A percentile compares a stretch with the other conserved stretches of the same genome.
These are phyloP conservation scores for Uncinocarpus reesii DNA, from an alignment of 2,329 filamentous ascomycete species.

Conservation along the genomic window DNA sequence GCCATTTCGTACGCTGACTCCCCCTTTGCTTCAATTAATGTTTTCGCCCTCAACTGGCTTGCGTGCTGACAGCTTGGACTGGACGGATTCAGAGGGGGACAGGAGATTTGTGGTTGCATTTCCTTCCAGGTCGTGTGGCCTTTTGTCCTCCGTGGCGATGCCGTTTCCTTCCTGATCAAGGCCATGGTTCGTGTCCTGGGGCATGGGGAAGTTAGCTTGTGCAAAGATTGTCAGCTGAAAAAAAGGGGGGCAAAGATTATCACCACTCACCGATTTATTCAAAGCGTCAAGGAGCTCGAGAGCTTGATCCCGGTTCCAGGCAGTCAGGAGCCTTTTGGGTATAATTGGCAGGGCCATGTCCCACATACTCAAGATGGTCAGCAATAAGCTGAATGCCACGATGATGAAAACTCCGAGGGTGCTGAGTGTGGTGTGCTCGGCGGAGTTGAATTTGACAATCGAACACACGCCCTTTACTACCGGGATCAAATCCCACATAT, in stretches of 20 bases:
- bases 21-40: too few species aligned
- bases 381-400: background rate
- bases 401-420: constrained; percentile 4
- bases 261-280: background rate
- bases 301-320: constrained; percentile 1
- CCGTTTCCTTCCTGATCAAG: background rate
- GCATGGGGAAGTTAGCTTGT: background rate
- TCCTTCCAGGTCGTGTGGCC: constrained; percentile 1
- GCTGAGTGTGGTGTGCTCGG: constrained; percentile 5
- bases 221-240: background rate
- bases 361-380: constrained; percentile 4
- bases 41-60: too few species aligned
- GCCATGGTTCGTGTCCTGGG: background rate
- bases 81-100: background rate
- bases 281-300: background rate
- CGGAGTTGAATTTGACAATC: constrained; percentile 8
- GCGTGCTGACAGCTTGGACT: background rate
- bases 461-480: constrained; percentile 2
- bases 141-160: background rate
- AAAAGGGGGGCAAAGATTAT: background rate
- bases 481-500: background rate
- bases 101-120: background rate
- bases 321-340: background rate
- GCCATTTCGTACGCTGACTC: too few species aligned
- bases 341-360: background rate